These are phyloP conservation scores for Mycena capillaripes DNA, from an alignment of 768 basidiomycete genomes.

Conservation along the genomic window DNA sequence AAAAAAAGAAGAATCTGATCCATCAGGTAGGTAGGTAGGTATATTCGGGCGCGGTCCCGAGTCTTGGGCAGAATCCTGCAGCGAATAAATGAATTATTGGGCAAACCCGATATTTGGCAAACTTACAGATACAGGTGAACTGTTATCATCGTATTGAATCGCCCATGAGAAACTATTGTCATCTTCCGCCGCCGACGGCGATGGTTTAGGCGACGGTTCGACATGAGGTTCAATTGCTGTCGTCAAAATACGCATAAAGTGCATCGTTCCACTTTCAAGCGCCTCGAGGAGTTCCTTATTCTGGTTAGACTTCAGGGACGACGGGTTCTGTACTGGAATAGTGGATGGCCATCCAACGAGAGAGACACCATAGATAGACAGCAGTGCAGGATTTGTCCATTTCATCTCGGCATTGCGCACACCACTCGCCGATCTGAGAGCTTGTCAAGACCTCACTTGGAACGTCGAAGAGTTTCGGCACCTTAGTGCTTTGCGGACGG, in stretches of 20 bases:
- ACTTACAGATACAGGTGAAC: constrained; percentile 7
- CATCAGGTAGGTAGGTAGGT: too few relatives aligned
- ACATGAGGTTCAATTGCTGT: constrained; percentile 53
- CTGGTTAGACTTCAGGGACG: constrained; percentile 65
- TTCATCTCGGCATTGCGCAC: constrained; percentile 81
- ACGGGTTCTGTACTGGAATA: constrained; percentile 75
- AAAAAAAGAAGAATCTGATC: constrained; percentile 7
- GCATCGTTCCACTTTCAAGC: constrained; percentile 61
- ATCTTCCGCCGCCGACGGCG: constrained; percentile 17
- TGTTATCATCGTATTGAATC: constrained; percentile 31
- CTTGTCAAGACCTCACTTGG: constrained; percentile 23
- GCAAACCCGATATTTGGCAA: neutral
- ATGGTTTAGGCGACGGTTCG: constrained; percentile 35
- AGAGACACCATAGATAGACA: constrained; percentile 70
- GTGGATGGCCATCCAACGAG: constrained; percentile 75
- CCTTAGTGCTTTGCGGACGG: constrained; percentile 69
- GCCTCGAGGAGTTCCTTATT: constrained; percentile 68
- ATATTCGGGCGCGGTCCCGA: too few relatives aligned
- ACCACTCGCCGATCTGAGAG: constrained; percentile 62
- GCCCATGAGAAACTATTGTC: constrained; percentile 34
- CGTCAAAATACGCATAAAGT: constrained; percentile 56
- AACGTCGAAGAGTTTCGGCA: constrained; percentile 41
- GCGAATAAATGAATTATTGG: neutral
- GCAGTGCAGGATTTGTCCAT: constrained; percentile 75
- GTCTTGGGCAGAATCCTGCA: neutral